Evolutionary conservation across 768 basidiomycete species (phyloP).

Genomic region (Phaffia australis): DNA sequence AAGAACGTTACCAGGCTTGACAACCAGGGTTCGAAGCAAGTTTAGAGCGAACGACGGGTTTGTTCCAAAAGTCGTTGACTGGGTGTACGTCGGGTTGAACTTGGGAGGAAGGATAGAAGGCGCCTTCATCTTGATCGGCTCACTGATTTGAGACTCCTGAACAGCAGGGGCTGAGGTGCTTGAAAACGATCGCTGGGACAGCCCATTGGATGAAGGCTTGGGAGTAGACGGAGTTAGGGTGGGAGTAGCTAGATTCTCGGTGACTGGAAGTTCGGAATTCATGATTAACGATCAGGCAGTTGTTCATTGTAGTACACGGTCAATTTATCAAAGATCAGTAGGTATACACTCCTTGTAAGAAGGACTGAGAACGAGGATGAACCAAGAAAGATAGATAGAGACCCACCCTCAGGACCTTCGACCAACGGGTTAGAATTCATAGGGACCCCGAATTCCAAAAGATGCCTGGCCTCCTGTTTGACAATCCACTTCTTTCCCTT

Average conservation of each 20-base stretch:
- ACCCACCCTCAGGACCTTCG: background rate
- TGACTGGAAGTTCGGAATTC: background rate
- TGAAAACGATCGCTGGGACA: slow-evolving; percentile 6
- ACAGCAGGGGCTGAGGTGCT: background rate
- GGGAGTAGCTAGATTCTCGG: slow-evolving; percentile 1
- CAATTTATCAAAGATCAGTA: background rate
- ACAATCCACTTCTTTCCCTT: background rate
- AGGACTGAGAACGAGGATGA: background rate
- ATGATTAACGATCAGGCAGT: no score
- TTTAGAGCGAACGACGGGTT: slow-evolving; percentile 49
- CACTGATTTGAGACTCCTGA: background rate
- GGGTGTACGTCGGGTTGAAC: slow-evolving; percentile 11
- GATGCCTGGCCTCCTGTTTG: background rate
- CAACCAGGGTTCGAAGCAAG: slow-evolving; percentile 65
- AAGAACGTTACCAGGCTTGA: slow-evolving; percentile 87
- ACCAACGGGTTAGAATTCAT: background rate
- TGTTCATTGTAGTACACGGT: background rate
- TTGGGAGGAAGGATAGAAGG: slow-evolving; percentile 28
- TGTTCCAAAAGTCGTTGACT: slow-evolving; percentile 23
- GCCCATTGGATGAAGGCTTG: background rate
- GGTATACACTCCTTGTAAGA: background rate
- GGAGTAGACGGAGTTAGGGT: background rate
- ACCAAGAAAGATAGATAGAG: background rate
- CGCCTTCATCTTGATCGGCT: slow-evolving; percentile 22
- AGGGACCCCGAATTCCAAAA: background rate